Evolutionary conservation across 371 early-diverging fungal genomes (phyloP), one percentile per base, ranked within the genome.

Genomic region (Gilbertella persicaria): DNA sequence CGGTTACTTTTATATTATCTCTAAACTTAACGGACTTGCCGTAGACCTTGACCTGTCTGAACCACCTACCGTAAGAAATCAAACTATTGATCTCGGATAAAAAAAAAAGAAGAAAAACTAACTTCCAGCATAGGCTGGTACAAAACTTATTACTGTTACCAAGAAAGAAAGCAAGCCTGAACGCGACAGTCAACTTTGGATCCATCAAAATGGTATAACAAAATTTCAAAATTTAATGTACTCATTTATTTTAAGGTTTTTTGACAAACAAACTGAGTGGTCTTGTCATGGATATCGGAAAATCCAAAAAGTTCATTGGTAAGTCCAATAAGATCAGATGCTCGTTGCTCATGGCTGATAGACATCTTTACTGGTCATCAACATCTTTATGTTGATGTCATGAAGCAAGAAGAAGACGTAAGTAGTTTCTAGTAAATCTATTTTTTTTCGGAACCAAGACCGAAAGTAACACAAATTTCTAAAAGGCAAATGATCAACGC

Each of bases 181-280:
- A 37, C 55, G 66, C 53, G 66, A 65, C 19, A 45, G 50, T 28
- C 66, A 65, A 33, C 46, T 65, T 5, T 65, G 66, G 66, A 65
- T 65, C 7, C 66, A 65, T 37, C 66, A 65, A 42, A 60, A 69
- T 38, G 73, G 73, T 66, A 69, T n/a, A n/a, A n/a, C n/a, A n/a
- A n/a, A n/a, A n/a, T n/a, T n/a, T n/a, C n/a, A n/a, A n/a, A n/a
- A n/a, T n/a, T n/a, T n/a, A n/a, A n/a, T n/a, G n/a, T n/a, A n/a
- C 33, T 41, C 13, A 16, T 23, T 35, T 24, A 0, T 1, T 5
- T 5, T 37, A n/a, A 73, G 73, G 73, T 38, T 71, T 71, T 29
- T 56, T 75, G 43, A 75, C 75, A n/a, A 75, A 75, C 56, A 75
- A 75, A 30, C 30, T 57, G 7, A 43, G 58, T 26, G 75, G 75